phyloP scores from a whole-genome alignment of 257 asterid genomes.

The Solanum chaucha region DNA sequence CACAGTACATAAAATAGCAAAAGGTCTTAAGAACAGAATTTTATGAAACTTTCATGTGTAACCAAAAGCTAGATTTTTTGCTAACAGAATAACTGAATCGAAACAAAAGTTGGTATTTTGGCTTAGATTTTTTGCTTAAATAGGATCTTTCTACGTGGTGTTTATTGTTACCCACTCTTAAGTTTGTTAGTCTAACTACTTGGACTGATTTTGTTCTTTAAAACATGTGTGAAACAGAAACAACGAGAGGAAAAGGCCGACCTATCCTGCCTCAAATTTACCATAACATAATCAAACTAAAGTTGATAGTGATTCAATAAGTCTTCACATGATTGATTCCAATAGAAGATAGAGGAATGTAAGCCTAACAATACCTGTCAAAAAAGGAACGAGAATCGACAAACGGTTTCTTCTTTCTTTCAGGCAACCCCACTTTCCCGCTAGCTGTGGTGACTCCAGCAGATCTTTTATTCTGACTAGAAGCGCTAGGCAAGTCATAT shows the following conservation, averaged over 20 bases:
- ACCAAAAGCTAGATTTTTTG: background rate
- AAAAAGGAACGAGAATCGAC: conserved; percentile 43
- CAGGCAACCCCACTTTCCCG: conserved; percentile 25
- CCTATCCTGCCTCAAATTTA: background rate
- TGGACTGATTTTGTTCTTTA: background rate
- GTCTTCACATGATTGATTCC: background rate
- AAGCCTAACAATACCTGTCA: conserved; percentile 41
- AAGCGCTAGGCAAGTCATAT: conserved; percentile 11
- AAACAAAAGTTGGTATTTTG: background rate
- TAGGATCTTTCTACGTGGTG: background rate
- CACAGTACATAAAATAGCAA: background rate
- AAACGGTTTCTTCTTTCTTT: conserved; percentile 39
- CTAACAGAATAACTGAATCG: too few relatives aligned
- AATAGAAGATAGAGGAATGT: conserved; percentile 1
- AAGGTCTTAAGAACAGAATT: background rate
- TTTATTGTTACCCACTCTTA: background rate
- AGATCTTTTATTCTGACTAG: conserved; percentile 17
- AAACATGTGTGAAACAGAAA: background rate
- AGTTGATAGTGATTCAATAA: background rate
- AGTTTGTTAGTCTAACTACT: background rate
- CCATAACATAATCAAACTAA: background rate
- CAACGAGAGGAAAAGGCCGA: background rate
- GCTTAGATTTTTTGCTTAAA: background rate
- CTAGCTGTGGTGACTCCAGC: conserved; percentile 19
- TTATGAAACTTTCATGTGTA: background rate